Base-by-base conservation (phyloP, 2,329 filamentous ascomycete species). In the Fonsecaea pedrosoi region DNA sequence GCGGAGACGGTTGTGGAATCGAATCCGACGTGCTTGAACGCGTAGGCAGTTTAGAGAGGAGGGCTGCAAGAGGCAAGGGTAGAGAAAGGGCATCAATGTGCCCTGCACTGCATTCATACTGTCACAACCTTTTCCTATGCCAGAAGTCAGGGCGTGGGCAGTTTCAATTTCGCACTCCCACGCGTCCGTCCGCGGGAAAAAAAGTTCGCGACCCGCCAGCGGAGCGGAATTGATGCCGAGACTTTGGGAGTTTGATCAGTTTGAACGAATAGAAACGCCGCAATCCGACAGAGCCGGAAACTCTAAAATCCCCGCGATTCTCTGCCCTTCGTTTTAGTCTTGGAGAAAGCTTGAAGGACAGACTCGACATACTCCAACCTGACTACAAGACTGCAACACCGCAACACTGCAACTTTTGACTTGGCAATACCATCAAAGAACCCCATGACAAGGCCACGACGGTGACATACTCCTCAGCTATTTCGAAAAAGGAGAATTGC, bases 51-150 rank as follows among this genome's bases (percentile, higher is more conserved):
- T 62, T 60, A 72, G 71, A 34, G 68, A 54, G 34, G 62, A 18
- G 15, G 13, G 2, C 10, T 50, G 59, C 37, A 68, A 69, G 18
- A 76, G 56, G 59, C 70, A 77, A 7, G 77, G 76, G 57, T 78
- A 78, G 42, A 78, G 75, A 65, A 78, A 79, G 21, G 75, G 76
- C 70, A 78, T 71, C 61, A 75, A 66, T 21, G 70, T 71, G 53
- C 66, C 60, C 34, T 61, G 57, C 1, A 60, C 13, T 13, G 37
- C 9, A 71, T 61, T 45, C 68, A 73, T 57, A 54, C 35, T 35
- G 21, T n/a, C 37, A 54, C 54, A 35, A 6, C 10, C 30, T 40
- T 40, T n/a, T 15, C 15, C 25, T 25, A 25, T 55, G 18, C 18
- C 18, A 25, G 25, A 10, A 50, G 4, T 25, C 45, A 9, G 45